Evolutionary conservation across 495 filamentous ascomycete genomes (phyloP).

Genomic region (Aspergillus sparsus): DNA sequence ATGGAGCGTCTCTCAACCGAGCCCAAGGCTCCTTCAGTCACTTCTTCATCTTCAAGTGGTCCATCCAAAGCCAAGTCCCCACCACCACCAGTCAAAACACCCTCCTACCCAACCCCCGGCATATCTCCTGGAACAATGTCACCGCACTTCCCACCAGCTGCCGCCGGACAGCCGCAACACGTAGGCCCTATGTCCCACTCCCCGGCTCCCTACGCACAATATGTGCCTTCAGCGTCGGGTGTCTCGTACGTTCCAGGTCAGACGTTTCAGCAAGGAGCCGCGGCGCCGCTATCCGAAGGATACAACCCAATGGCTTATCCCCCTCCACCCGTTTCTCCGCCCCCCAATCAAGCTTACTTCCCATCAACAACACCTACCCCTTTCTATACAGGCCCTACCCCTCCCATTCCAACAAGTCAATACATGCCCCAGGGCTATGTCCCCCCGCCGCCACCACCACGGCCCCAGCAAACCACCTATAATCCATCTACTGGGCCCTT

Average conservation of each 20-base stretch:
- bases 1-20: conserved; percentile 97
- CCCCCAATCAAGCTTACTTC: conserved; percentile 47
- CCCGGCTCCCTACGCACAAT: conserved; percentile 46
- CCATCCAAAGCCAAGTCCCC: conserved; percentile 43
- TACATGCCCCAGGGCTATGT: conserved; percentile 79
- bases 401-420: conserved; percentile 39
- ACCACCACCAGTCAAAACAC: conserved; percentile 45
- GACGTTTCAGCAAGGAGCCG: conserved; percentile 50
- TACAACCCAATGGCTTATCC: conserved; percentile 60
- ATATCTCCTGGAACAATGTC: conserved; percentile 45
- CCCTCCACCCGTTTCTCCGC: conserved; percentile 48
- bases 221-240: conserved; percentile 32
- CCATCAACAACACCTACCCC: conserved; percentile 43
- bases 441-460: conserved; percentile 86
- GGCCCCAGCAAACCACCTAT: conserved; percentile 75
- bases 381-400: conserved; percentile 39
- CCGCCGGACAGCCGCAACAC: conserved; percentile 31
- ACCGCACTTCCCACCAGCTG: conserved; percentile 48
- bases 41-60: conserved; percentile 43
- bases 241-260: conserved; percentile 37
- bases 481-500: conserved; percentile 55
- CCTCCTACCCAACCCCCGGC: conserved; percentile 39
- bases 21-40: conserved; percentile 47
- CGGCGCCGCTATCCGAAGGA: conserved; percentile 47
- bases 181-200: conserved; percentile 41